Conservation (phyloP, 2,329 filamentous ascomycete genomes). For the Plectosphaerella sp. region DNA sequence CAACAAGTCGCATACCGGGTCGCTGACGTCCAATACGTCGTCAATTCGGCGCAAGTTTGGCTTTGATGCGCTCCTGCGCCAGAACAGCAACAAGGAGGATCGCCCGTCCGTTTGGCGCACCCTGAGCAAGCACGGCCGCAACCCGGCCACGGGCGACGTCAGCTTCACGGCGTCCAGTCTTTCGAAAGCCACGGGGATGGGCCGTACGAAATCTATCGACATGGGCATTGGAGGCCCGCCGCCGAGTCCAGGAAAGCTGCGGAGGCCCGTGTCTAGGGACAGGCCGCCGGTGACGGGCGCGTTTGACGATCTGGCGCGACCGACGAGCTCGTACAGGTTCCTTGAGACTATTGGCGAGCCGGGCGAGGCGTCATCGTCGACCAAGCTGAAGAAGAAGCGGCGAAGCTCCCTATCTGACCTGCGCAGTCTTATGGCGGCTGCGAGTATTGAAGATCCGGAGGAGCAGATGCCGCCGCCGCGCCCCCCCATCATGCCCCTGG, state of each 20-base stretch:
- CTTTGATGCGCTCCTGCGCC: constrained; percentile 68
- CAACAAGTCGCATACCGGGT: constrained; percentile 63
- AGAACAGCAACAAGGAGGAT: constrained; percentile 73
- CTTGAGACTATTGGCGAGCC: constrained; percentile 59
- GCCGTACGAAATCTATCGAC: constrained; percentile 76
- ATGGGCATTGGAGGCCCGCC: constrained; percentile 43
- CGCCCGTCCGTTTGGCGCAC: constrained; percentile 78
- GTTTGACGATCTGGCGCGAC: constrained; percentile 55
- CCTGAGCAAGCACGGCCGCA: constrained; percentile 75
- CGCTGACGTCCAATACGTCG: constrained; percentile 79
- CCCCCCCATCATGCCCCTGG: constrained; percentile 40
- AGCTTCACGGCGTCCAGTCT: constrained; percentile 53
- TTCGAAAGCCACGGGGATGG: constrained; percentile 57
- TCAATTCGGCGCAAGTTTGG: constrained; percentile 83
- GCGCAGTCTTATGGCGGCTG: constrained; percentile 60
- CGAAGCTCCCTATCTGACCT: constrained; percentile 90
- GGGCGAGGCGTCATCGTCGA: constrained; percentile 33
- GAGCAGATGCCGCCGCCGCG: constrained; percentile 9
- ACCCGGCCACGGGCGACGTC: constrained; percentile 53
- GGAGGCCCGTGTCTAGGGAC: constrained; percentile 54
- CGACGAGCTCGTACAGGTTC: constrained; percentile 52
- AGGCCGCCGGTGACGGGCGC: constrained; percentile 57
- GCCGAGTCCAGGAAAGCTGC: constrained; percentile 37
- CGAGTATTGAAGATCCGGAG: constrained; percentile 42
- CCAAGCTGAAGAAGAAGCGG: constrained; percentile 67